Evolutionary conservation across 2,329 filamentous ascomycete species (phyloP).

Genomic region (Monascus ruber): DNA sequence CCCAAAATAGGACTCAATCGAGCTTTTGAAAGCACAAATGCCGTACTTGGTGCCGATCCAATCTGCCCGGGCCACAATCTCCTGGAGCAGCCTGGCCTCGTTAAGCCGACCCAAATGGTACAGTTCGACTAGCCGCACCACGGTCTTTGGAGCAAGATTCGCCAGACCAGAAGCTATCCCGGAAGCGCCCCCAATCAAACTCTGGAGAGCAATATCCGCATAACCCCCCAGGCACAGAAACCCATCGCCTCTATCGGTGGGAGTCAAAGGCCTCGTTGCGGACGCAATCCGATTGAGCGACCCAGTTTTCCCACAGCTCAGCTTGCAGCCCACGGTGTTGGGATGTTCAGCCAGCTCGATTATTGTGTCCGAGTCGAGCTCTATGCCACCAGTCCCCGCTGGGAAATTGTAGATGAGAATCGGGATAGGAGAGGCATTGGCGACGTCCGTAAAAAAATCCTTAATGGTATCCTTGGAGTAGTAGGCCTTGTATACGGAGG

Average conservation of each 20-base stretch:
- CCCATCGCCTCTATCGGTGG: slow-evolving; percentile 57
- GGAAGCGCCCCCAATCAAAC: slow-evolving; percentile 56
- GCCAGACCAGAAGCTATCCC: slow-evolving; percentile 62
- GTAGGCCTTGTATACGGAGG: slow-evolving; percentile 54
- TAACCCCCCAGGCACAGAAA: slow-evolving; percentile 64
- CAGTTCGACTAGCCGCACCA: slow-evolving; percentile 47
- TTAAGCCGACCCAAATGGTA: slow-evolving; percentile 48
- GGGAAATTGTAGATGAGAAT: slow-evolving; percentile 58
- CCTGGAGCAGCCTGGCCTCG: slow-evolving; percentile 54
- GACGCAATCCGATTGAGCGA: slow-evolving; percentile 50
- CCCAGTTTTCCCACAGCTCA: slow-evolving; percentile 54
- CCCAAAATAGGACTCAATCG: slow-evolving; percentile 49
- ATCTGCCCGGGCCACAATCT: slow-evolving; percentile 54
- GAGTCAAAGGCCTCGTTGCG: slow-evolving; percentile 51
- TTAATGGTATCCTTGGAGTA: slow-evolving; percentile 46
- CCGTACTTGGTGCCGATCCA: slow-evolving; percentile 60
- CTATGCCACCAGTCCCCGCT: slow-evolving; percentile 48
- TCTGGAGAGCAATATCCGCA: slow-evolving; percentile 63
- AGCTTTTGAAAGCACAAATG: slow-evolving; percentile 58
- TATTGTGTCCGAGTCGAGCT: slow-evolving; percentile 50
- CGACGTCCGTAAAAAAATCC: slow-evolving; percentile 51
- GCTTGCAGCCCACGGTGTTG: slow-evolving; percentile 53
- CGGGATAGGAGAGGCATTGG: slow-evolving; percentile 42
- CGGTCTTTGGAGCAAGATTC: slow-evolving; percentile 58
- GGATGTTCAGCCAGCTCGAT: slow-evolving; percentile 39